Base-by-base conservation (phyloP, 331 rosid genomes). In the Pyrus hybrid region DNA sequence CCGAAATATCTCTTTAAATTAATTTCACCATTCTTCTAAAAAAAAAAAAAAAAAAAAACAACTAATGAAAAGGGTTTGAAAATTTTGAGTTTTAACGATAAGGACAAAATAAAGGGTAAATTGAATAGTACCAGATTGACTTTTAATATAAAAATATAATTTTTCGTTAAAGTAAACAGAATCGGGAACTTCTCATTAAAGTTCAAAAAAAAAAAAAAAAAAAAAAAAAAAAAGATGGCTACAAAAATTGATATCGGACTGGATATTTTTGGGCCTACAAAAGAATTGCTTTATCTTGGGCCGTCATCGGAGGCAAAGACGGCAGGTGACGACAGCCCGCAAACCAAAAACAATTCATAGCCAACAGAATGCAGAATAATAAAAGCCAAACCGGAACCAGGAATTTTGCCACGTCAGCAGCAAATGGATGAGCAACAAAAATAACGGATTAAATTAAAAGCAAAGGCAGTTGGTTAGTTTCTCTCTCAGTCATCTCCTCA, bases 321-420 rank as follows among this genome's bases (percentile, higher is more conserved):
- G 65, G 2, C 2, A 11, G 65, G 65, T 26, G 30, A 26, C 74
- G 30, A 28, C 58, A 1, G 26, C 12, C 67, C 17, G 28, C 51
- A 49, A 75, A 37, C 12, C 17, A 6, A 16, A 13, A 45, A 13
- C 18, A 45, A 45, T 45, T 13, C 53, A 13, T 4, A 45, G 4
- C 53, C 53, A 45, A 45, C 18, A 45, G 53, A 43, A 43, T 1
- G 45, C 45, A 7, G 13, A 28, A 53, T 20, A 65, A 73, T 23
- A 53, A 25, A 69, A 61, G 32, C 45, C 20, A 23, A 61, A 29
- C 68, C 49, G 62, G 54, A 70, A 74, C 61, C 80, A 76, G 75
- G 77, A 76, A 80, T 4, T 29, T 61, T 56, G 89, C 86, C 96
- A 86, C 96, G 85, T 89, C 75, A 83, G 89, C 86, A 69, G 4